Percentiles rank a stretch among this genome's conserved stretches.
These are phyloP conservation scores for Cutaneotrichosporon sp. DNA, from an alignment of 1,284 basidiomycete genomes.

Conservation along the genomic window DNA sequence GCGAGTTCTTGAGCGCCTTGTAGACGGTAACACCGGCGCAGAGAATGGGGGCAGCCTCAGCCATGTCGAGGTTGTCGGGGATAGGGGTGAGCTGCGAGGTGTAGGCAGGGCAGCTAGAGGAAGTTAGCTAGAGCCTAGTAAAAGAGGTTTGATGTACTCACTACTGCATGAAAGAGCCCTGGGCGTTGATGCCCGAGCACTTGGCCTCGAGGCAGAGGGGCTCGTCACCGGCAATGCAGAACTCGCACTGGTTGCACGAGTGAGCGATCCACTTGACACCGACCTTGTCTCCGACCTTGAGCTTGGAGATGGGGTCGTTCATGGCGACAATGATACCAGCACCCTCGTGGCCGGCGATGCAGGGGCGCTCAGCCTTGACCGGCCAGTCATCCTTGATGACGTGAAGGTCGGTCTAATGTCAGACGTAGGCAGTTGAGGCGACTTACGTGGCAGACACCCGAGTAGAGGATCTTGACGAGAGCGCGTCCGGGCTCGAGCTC, in stretches of 20 bases:
- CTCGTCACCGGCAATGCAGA: slow-evolving; percentile 70
- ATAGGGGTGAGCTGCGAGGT: slow-evolving; percentile 72
- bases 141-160: slow-evolving; percentile 9
- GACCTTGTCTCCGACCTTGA: slow-evolving; percentile 55
- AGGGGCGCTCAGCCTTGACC: slow-evolving; percentile 63
- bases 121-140: slow-evolving; percentile 5
- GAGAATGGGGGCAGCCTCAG: slow-evolving; percentile 74
- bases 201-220: slow-evolving; percentile 61
- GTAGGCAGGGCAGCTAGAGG: slow-evolving; percentile 54
- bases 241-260: slow-evolving; percentile 70
- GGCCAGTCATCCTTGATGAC: slow-evolving; percentile 71
- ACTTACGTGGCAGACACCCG: slow-evolving; percentile 57
- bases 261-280: slow-evolving; percentile 81
- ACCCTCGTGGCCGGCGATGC: slow-evolving; percentile 67
- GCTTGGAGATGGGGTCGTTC: slow-evolving; percentile 63
- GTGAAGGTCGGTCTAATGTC: slow-evolving; percentile 74
- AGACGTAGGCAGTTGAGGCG: neutral
- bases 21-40: slow-evolving; percentile 67
- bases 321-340: slow-evolving; percentile 68
- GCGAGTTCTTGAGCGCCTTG: slow-evolving; percentile 75
- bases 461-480: slow-evolving; percentile 54
- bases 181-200: slow-evolving; percentile 65
- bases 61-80: slow-evolving; percentile 64
- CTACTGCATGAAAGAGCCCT: slow-evolving; percentile 37
- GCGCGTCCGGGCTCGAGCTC: slow-evolving; percentile 29